Evolutionary conservation across 371 early-diverging fungal species (phyloP), one percentile per base, ranked within the genome.

Genomic region (Mucor velutinosus): DNA sequence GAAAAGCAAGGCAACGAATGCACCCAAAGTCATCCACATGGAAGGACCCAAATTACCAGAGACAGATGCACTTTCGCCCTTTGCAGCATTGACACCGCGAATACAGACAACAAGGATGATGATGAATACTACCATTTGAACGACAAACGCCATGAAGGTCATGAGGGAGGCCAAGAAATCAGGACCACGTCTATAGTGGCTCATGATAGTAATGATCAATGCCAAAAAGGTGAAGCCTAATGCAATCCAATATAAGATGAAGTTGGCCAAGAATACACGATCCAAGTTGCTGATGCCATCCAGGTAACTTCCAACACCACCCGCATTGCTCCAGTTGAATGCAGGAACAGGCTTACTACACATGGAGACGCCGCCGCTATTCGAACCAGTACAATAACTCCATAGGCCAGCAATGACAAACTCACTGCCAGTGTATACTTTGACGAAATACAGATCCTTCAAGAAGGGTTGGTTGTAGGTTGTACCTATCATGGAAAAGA

Each of bases 161-260:
- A 71, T 66, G 47, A 77, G 11, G 15, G 68, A 69, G 17, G 77
- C 71, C 43, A 71, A 64, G 17, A 80, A 68, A 30, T 75, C 75
- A n/a, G 80, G 74, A 37, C 73, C 66, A 11, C 72, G 60, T 51
- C 70, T 72, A 57, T 74, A 80, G 53, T 75, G 69, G 4, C 76
- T 76, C 62, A 78, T 69, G 37, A 77, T 25, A 1, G 83, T 78
- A 57, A 76, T 71, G 27, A 74, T 35, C 43, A 82, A 62, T 30
- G 83, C 80, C 37, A 79, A 25, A 8, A 74, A 72, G 7, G 77
- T 78, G 29, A 80, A 71, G 41, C 73, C 75, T 35, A 78, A 68
- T 4, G 77, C 80, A 64, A 82, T 76, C 77, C 76, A 80, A 59
- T 79, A 82, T 17, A 82, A 63, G 15, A 80, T 73, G 56, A 82